phyloP scores from a whole-genome alignment of 1,284 basidiomycete species.

The Ceratobasidium papillatum region DNA sequence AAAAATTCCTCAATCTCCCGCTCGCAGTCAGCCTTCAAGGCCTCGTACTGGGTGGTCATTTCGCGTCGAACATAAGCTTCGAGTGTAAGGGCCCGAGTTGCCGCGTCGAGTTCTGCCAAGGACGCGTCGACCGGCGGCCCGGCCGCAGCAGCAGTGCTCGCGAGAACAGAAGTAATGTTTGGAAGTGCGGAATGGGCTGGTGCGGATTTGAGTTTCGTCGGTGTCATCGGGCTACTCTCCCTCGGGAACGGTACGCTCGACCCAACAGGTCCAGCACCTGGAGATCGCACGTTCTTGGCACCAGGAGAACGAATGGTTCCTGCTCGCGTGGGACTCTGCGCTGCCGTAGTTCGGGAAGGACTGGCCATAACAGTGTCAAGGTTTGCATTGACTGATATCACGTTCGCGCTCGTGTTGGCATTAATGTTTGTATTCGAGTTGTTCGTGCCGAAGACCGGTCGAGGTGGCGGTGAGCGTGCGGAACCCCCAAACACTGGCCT shows the following conservation, averaged over 20 bases:
- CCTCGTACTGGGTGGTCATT: constrained; percentile 37
- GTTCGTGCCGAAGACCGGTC: constrained; percentile 22
- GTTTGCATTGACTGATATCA: background rate
- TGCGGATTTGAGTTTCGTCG: background rate
- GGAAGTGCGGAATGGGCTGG: constrained; percentile 1
- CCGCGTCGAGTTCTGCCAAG: constrained; percentile 20
- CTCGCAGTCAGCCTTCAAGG: constrained; percentile 34
- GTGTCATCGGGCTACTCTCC: constrained; percentile 36
- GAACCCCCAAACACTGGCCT: constrained; percentile 6
- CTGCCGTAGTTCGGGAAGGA: background rate
- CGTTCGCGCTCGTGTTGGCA: background rate
- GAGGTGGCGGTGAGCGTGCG: background rate
- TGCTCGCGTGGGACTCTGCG: background rate
- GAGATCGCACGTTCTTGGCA: background rate
- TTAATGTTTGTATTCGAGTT: background rate
- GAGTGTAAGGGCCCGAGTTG: constrained; percentile 32
- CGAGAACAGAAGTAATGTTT: background rate
- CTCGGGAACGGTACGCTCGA: constrained; percentile 37
- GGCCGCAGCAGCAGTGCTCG: background rate
- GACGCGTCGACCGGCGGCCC: background rate
- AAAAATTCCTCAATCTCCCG: constrained; percentile 41
- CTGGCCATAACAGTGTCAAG: constrained; percentile 25
- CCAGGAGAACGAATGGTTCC: background rate
- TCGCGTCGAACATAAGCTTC: constrained; percentile 41
- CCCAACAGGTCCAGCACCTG: background rate